A percentile compares a stretch with the other conserved stretches of the same genome.
phyloP scores from a whole-genome alignment of 1,284 basidiomycete species.

The Earliella scabrosa region DNA sequence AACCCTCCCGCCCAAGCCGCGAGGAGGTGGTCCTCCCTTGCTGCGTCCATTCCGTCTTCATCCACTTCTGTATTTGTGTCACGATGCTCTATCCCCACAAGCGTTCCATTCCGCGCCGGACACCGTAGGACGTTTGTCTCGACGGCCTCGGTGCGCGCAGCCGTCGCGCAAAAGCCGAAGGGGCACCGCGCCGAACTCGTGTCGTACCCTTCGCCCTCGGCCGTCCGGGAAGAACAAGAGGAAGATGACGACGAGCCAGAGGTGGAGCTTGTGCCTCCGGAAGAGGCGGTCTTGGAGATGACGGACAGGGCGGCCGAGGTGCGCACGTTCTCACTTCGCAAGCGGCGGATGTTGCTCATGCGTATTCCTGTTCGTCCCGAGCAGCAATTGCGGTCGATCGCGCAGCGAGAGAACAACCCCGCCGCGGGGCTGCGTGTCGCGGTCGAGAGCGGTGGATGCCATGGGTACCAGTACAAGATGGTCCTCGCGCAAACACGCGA shows the following conservation, averaged over 20 bases:
- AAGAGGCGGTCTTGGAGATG: slow-evolving; percentile 48
- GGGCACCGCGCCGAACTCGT: slow-evolving; percentile 28
- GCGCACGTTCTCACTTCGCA: slow-evolving; percentile 25
- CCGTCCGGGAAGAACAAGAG: slow-evolving; percentile 19
- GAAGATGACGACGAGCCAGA: slow-evolving; percentile 33
- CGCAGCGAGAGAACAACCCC: slow-evolving; percentile 59
- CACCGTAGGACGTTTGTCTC: slow-evolving; percentile 26
- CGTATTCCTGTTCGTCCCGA: too few relatives aligned
- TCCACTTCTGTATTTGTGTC: too few relatives aligned
- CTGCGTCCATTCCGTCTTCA: background rate
- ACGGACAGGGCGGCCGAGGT: slow-evolving; percentile 79
- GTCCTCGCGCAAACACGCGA: slow-evolving; percentile 64
- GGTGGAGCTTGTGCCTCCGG: slow-evolving; percentile 34
- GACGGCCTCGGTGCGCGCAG: slow-evolving; percentile 21
- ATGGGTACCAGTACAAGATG: slow-evolving; percentile 94
- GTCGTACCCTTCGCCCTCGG: slow-evolving; percentile 24
- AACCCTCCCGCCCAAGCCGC: background rate
- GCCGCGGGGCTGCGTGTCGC: slow-evolving; percentile 73
- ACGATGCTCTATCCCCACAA: background rate
- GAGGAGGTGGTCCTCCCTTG: background rate
- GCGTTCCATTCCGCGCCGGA: too few relatives aligned
- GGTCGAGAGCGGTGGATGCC: slow-evolving; percentile 90
- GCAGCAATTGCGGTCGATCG: slow-evolving; percentile 74
- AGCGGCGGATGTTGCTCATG: too few relatives aligned
- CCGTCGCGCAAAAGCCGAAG: slow-evolving; percentile 26